Base-by-base conservation (phyloP, 768 basidiomycete genomes). In the Pholiota molesta region DNA sequence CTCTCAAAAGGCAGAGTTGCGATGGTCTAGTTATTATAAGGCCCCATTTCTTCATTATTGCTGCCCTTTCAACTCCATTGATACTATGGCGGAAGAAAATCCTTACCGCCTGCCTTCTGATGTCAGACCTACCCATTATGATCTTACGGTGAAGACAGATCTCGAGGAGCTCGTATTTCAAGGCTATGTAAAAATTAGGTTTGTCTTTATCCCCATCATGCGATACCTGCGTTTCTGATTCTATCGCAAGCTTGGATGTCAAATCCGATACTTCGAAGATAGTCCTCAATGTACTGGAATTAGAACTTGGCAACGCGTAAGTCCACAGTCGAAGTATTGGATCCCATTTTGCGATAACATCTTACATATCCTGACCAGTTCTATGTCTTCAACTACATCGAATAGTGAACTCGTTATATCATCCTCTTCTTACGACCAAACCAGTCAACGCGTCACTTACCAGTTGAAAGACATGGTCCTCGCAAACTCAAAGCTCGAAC, bases 141-240 rank as follows among this genome's bases (percentile, higher is more conserved):
- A 91, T 66, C 69, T 95, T 52, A 85, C 85, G 45, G 75, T 95
- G 70, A 86, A 83, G 70, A 95, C 93, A 2, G 92, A 97, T 75
- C 84, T 97, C 60, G 81, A 89, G 56, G 80, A 79, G 14, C 80
- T 87, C 61, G 81, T 75, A 10, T 98, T 94, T 72, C 78, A 85
- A 37, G 97, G 97, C 37, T 79, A 86, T 39, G 91, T 88, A 49
- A 86, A 85, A 66, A 85, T 91, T 68, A 79, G 83, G 92, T 86
- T 57, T 14, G 35, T 13, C 11, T 60, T 84, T 37, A 29, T 26
- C 17, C 16, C 45, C 29, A 5, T 11, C 31, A 21, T 16, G 13
- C 11, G 11, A 37, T 37, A 1, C 13, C 13, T 13, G 11, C 31
- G 6, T 31, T 9, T 31, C 40, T 56, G 55, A 55, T 33, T 16